A percentile compares a stretch with the other conserved stretches of the same genome.
These are phyloP conservation scores for Capsella bursapastoris DNA, from an alignment of 345 rosid species.

Conservation along the genomic window DNA sequence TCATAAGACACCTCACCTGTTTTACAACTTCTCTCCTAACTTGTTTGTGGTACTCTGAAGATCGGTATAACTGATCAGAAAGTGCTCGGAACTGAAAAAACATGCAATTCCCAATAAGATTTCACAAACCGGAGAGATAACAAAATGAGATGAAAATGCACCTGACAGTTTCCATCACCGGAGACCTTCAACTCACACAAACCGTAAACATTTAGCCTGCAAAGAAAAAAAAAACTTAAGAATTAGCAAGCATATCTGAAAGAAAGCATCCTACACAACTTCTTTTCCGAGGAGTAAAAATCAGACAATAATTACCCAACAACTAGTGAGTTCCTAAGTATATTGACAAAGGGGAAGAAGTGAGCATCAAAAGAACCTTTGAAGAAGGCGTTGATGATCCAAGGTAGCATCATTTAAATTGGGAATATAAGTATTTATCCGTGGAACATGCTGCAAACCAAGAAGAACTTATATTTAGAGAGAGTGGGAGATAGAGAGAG, in stretches of 20 bases:
- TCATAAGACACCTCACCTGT: constrained; percentile 63
- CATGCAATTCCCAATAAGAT: constrained; percentile 16
- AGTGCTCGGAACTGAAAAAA: constrained; percentile 86
- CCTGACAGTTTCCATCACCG: constrained; percentile 99
- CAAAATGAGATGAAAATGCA: constrained; percentile 41
- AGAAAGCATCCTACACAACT: constrained; percentile 3
- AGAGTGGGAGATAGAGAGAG: neutral
- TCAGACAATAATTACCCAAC: constrained; percentile 19
- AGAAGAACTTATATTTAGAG: constrained; percentile 26
- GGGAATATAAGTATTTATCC: constrained; percentile 83
- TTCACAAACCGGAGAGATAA: neutral
- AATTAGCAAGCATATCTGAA: constrained; percentile 6
- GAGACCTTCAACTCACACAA: constrained; percentile 86
- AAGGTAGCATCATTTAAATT: constrained; percentile 73
- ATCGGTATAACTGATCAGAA: constrained; percentile 85
- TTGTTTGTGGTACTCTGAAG: constrained; percentile 92
- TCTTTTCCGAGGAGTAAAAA: constrained; percentile 9
- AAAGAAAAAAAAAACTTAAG: constrained; percentile 29
- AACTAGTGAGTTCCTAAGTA: constrained; percentile 17
- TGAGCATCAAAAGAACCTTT: constrained; percentile 59
- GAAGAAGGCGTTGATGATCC: constrained; percentile 90
- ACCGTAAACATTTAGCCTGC: constrained; percentile 81
- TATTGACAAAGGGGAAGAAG: constrained; percentile 3
- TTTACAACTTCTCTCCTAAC: constrained; percentile 82
- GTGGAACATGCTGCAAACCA: constrained; percentile 71